A percentile compares a stretch with the other conserved stretches of the same genome.
These are phyloP conservation scores for Flaveria floridana DNA, from an alignment of 140 eudicot genomes.

Conservation along the genomic window DNA sequence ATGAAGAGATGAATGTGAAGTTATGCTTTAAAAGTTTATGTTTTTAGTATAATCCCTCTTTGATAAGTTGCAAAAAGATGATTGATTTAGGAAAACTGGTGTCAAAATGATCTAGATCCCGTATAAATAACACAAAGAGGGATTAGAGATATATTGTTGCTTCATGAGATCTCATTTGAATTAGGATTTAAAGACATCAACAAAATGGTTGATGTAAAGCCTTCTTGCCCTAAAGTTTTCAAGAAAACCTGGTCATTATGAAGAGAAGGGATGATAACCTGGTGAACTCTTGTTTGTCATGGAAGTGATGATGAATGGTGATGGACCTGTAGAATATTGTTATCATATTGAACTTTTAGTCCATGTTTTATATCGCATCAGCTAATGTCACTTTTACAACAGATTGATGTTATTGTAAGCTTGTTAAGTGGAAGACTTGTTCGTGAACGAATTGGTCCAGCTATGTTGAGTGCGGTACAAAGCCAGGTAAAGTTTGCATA, in stretches of 20 bases:
- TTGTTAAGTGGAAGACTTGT: conserved; percentile 95
- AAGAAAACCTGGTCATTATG: conserved; percentile 19
- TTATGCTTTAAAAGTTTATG: neutral
- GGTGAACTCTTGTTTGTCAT: conserved; percentile 1
- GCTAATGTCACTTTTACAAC: conserved; percentile 8
- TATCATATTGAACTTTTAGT: conserved; percentile 1
- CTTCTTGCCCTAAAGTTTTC: conserved; percentile 12
- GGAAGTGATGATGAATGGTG: conserved; percentile 22
- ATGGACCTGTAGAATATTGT: conserved; percentile 9
- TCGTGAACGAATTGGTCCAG: conserved; percentile 96
- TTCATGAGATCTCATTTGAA: conserved; percentile 32
- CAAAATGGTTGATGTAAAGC: neutral
- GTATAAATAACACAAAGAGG: neutral
- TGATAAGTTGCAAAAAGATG: conserved; percentile 14
- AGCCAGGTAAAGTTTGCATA: conserved; percentile 60
- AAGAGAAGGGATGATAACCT: conserved; percentile 25
- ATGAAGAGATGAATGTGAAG: neutral
- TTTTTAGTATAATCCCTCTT: conserved; percentile 12
- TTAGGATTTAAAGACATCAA: conserved; percentile 38
- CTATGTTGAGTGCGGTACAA: conserved; percentile 97
- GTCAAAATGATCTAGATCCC: neutral
- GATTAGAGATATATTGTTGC: conserved; percentile 11
- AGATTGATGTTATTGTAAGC: conserved; percentile 94
- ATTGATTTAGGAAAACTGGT: neutral
- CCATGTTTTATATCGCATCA: neutral